phyloP scores from a whole-genome alignment of 805 yeast genomes.

The Cyberlindnera veronae region DNA sequence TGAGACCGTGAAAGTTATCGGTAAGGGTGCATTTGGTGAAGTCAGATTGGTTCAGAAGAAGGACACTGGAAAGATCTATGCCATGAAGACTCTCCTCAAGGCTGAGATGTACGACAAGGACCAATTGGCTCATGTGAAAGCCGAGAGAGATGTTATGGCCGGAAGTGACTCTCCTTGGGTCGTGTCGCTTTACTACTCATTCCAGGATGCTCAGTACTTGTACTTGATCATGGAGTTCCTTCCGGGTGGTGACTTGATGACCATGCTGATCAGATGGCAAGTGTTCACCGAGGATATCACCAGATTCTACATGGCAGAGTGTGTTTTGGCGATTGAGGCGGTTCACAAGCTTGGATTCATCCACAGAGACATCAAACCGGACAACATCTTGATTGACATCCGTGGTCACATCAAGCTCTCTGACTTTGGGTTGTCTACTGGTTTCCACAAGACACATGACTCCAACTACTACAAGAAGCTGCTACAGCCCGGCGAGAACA shows the following conservation, averaged over 20 bases:
- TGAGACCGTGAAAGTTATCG: slow-evolving; percentile 95
- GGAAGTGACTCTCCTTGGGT: slow-evolving; percentile 96
- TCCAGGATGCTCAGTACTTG: slow-evolving; percentile 87
- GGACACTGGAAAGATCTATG: slow-evolving; percentile 94
- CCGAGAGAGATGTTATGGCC: slow-evolving; percentile 94
- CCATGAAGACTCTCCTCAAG: slow-evolving; percentile 86
- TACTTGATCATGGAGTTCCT: slow-evolving; percentile 98
- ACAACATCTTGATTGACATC: slow-evolving; percentile 85
- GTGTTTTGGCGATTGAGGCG: slow-evolving; percentile 94
- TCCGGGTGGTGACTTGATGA: slow-evolving; percentile 98
- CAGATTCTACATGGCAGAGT: slow-evolving; percentile 90
- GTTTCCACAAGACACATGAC: slow-evolving; percentile 87
- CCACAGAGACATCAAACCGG: slow-evolving; percentile 97
- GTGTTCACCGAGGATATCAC: slow-evolving; percentile 93
- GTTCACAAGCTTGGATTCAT: slow-evolving; percentile 93
- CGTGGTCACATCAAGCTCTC: slow-evolving; percentile 88
- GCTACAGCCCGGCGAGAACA: slow-evolving; percentile 59
- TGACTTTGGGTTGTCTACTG: slow-evolving; percentile 97
- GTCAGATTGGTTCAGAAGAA: slow-evolving; percentile 91
- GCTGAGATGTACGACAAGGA: slow-evolving; percentile 81
- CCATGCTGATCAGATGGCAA: slow-evolving; percentile 89
- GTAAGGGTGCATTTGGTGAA: slow-evolving; percentile 99
- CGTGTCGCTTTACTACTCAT: slow-evolving; percentile 89
- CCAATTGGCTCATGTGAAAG: slow-evolving; percentile 91
- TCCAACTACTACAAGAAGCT: slow-evolving; percentile 85